Evolutionary conservation across 2,329 filamentous ascomycete species (phyloP), one percentile per base, ranked within the genome.

Genomic region (Neopestalotiopsis clavispora): DNA sequence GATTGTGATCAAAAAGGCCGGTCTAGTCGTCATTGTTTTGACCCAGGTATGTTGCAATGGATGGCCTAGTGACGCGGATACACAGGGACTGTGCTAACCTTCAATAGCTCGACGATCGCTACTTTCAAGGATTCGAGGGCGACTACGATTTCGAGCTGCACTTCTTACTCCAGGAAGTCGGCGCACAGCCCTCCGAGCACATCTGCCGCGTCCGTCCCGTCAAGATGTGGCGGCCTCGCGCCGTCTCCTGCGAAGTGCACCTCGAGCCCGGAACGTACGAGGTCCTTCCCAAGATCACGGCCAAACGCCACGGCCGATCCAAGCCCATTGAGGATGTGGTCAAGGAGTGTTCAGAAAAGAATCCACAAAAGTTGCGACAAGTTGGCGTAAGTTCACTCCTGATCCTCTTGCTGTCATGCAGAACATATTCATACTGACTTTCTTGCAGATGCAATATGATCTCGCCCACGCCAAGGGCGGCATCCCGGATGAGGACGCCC

Each of bases 181-280:
- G 71, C 6, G 70, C 73, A 13, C 66, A 65, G 10, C 17, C 70
- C 2, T 71, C 73, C 13, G 80, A 80, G 38, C 76, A 79, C 70
- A 74, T 80, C 57, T 78, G 77, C 70, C 74, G 78, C 7, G 79
- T 80, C 3, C 77, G 79, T 0, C 74, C 78, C 6, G 75, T 75
- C n/a, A 74, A 77, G 64, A 72, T 72, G 13, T 79, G 77, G 74
- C 79, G 91, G 83, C 86, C 84, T 62, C 87, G 92, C 7, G 91
- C 89, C 1, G 88, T 93, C 14, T 92, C 88, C 68, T 90, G 89
- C n/a, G 92, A 94, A 74, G 82, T 93, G n/a, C 83, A 89, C 49
- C 86, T 94, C 1, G 88, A 92, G 40, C 84, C 90, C 0, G 92
- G 92, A 5, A 86, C 83, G 17, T 94, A 94, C 78, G 87, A 88